These are phyloP conservation scores for Kazachstania bromeliacearum DNA, from an alignment of 805 yeast species.

Conservation along the genomic window DNA sequence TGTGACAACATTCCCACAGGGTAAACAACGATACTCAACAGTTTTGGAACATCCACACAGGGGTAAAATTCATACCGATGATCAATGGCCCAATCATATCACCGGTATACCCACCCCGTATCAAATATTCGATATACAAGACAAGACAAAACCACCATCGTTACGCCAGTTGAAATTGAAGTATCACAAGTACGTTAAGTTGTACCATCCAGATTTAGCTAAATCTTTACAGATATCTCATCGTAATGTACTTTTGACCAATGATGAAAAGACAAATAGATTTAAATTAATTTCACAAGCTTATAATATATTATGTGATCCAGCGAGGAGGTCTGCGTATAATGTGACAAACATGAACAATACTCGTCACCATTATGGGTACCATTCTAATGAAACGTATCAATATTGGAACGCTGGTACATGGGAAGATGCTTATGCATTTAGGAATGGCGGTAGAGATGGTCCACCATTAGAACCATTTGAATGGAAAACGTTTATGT, in stretches of 20 bases:
- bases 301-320: conserved; percentile 44
- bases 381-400: conserved; percentile 23
- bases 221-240: neutral
- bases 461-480: no score
- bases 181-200: conserved; percentile 55
- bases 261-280: conserved; percentile 30
- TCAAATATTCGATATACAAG: conserved; percentile 42
- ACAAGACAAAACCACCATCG: conserved; percentile 27
- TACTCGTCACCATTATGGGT: conserved; percentile 26
- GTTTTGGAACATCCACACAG: no score
- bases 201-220: conserved; percentile 71
- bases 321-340: conserved; percentile 35
- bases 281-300: conserved; percentile 51
- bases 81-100: conserved; percentile 46
- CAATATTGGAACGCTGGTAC: conserved; percentile 53
- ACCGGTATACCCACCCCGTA: conserved; percentile 69
- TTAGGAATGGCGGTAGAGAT: neutral
- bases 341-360: conserved; percentile 37
- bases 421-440: conserved; percentile 43
- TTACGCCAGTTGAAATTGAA: conserved; percentile 41
- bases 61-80: conserved; percentile 3
- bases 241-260: conserved; percentile 5
- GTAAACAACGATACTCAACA: no score
- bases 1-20: no score
- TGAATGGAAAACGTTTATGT: no score